These are phyloP conservation scores for Linanthus parryae DNA, from an alignment of 148 eudicot genomes.

Conservation along the genomic window DNA sequence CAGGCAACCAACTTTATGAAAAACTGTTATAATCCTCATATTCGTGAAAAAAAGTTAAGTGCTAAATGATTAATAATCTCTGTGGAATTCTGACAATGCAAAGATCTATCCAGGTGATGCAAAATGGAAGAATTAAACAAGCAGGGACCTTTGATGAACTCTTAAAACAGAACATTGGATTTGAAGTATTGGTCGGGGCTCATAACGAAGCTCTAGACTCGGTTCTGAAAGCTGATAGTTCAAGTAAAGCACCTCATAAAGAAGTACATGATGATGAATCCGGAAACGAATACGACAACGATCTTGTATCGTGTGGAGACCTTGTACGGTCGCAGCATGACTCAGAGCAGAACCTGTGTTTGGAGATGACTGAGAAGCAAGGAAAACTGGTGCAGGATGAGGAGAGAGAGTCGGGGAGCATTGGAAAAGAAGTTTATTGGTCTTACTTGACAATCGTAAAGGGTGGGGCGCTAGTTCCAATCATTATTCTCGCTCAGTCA, in stretches of 20 bases:
- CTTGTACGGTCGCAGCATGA: slow-evolving; percentile 42
- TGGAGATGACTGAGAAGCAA: slow-evolving; percentile 51
- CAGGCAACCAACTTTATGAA: too few relatives aligned
- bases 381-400: slow-evolving; percentile 83
- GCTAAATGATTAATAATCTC: too few relatives aligned
- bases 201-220: slow-evolving; percentile 91
- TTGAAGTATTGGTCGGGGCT: slow-evolving; percentile 87
- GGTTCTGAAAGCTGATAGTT: slow-evolving; percentile 53
- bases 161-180: slow-evolving; percentile 73
- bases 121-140: slow-evolving; percentile 81
- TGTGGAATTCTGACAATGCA: too few relatives aligned
- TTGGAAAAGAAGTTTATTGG: slow-evolving; percentile 85
- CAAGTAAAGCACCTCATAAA: slow-evolving; percentile 34
- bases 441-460: slow-evolving; percentile 68
- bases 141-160: slow-evolving; percentile 85
- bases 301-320: slow-evolving; percentile 32
- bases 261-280: slow-evolving; percentile 25
- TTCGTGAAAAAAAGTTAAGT: too few relatives aligned
- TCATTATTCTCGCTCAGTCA: slow-evolving; percentile 70
- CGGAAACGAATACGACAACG: slow-evolving; percentile 22
- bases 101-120: slow-evolving; percentile 99
- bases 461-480: slow-evolving; percentile 69
- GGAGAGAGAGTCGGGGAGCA: slow-evolving; percentile 96
- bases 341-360: slow-evolving; percentile 43
- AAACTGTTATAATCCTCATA: too few relatives aligned